Conservation (phyloP, 2,329 filamentous ascomycete species). For the Xylariaceae sp. region DNA sequence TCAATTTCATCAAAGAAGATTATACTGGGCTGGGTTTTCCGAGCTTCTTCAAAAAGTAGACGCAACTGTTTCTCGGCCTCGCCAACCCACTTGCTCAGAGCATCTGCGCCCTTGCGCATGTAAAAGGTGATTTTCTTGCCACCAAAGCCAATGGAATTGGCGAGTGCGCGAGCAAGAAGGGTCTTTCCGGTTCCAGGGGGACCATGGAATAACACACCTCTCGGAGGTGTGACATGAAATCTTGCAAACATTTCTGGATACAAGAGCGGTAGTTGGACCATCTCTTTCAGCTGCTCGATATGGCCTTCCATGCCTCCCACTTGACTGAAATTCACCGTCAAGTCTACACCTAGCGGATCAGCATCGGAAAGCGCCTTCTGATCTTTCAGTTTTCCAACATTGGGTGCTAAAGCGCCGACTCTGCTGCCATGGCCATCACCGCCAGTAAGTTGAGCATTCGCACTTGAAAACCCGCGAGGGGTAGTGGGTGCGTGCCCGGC, state of each 20-base stretch:
- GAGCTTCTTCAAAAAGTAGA: constrained; percentile 89
- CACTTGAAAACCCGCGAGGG: constrained; percentile 42
- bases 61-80: constrained; percentile 95
- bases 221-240: constrained; percentile 89
- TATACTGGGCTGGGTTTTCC: constrained; percentile 94
- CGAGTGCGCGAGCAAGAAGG: constrained; percentile 85
- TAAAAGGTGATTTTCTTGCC: constrained; percentile 97
- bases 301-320: constrained; percentile 90
- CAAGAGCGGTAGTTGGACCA: constrained; percentile 90
- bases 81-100: constrained; percentile 97
- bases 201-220: constrained; percentile 94
- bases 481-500: constrained; percentile 51
- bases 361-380: constrained; percentile 88
- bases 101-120: constrained; percentile 98
- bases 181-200: constrained; percentile 98
- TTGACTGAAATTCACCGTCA: constrained; percentile 88
- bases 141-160: constrained; percentile 82
- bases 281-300: constrained; percentile 96
- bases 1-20: constrained; percentile 99
- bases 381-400: constrained; percentile 91
- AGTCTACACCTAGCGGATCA: constrained; percentile 88
- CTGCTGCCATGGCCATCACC: constrained; percentile 37
- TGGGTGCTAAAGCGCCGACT: constrained; percentile 55
- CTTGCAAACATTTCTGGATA: constrained; percentile 92
- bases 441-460: constrained; percentile 36